Base-by-base conservation (phyloP, 1,284 basidiomycete species). In the Puccinia horiana region DNA sequence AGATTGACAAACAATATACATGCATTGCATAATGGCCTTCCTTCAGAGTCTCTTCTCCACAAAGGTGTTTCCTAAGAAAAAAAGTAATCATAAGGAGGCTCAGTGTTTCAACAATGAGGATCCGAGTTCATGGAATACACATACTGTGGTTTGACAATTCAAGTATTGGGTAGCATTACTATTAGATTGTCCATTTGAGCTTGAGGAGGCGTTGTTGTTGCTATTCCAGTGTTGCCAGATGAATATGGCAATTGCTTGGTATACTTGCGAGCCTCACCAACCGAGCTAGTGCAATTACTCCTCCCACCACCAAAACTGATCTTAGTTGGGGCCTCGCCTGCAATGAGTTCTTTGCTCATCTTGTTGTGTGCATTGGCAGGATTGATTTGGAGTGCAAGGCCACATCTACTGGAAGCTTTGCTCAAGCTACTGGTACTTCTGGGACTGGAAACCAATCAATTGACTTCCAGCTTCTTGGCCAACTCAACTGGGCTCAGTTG, bases 1-100 rank as follows among this genome's bases (percentile, higher is more conserved):
- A 81, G 69, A 32, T 74, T 81, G n/a, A 67, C 42, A 35, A 74
- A 81, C 12, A 81, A 47, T 16, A 85, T 86, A 72, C 86, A 87
- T 0, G 86, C 86, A 82, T 87, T 87, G 83, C 86, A 87, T 40
- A 87, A 86, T 69, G 86, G 86, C 83, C 86, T 87, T 61, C 86
- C 86, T 29, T 86, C 86, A 65, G 86, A 85, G 75, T 87, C 86
- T 52, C 86, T 85, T 74, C 86, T 81, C 86, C 86, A 87, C 1
- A 87, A 83, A 0, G 86, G 86, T 8, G 86, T 87, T 61, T 85
- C 86, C 78, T 81, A 42, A 54, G 67, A 77, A 65, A 63, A 26
- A 47, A 77, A 67, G 29, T 29, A 29, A 49, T 26, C 5, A 56
- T 32, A 49, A 75, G 1, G 12, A 70, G 42, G 9, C 23, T 40